phyloP scores from a whole-genome alignment of 176 grass and related monocot species.

The Oropetium thomaeum region DNA sequence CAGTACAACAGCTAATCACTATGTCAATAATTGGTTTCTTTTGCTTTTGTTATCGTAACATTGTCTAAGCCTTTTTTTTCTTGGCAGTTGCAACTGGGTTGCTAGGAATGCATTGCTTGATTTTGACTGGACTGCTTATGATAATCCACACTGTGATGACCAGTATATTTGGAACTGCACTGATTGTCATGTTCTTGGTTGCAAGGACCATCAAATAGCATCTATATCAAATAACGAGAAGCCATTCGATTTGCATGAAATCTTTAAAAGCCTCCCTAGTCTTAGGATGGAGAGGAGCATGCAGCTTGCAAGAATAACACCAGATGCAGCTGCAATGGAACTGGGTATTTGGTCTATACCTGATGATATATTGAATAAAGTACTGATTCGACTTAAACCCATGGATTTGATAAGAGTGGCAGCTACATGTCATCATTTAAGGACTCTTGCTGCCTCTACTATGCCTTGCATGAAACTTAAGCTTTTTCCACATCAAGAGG shows the following conservation, averaged over 20 bases:
- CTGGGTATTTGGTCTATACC: slow-evolving; percentile 72
- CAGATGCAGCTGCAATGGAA: slow-evolving; percentile 32
- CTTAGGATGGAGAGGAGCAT: slow-evolving; percentile 59
- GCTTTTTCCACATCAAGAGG: slow-evolving; percentile 94
- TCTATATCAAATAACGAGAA: slow-evolving; percentile 44
- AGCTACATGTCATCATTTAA: slow-evolving; percentile 74
- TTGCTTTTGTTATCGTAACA: background rate
- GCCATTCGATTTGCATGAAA: slow-evolving; percentile 83
- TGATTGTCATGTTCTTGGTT: slow-evolving; percentile 72
- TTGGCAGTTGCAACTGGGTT: slow-evolving; percentile 81
- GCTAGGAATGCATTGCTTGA: slow-evolving; percentile 62
- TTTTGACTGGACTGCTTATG: slow-evolving; percentile 48
- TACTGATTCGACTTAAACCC: slow-evolving; percentile 58
- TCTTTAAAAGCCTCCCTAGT: slow-evolving; percentile 79
- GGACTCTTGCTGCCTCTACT: slow-evolving; percentile 58
- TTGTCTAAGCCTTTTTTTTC: background rate
- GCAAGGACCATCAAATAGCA: slow-evolving; percentile 52
- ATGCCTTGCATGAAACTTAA: slow-evolving; percentile 98
- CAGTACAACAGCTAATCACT: background rate
- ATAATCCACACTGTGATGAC: slow-evolving; percentile 46
- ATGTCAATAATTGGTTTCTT: background rate
- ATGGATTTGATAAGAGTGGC: slow-evolving; percentile 71
- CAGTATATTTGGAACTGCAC: slow-evolving; percentile 62
- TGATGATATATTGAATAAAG: slow-evolving; percentile 72
- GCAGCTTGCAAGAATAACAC: slow-evolving; percentile 46